Evolutionary conservation across 495 filamentous ascomycete genomes (phyloP), one percentile per base, ranked within the genome.

Genomic region (Neohortaea acidophila): DNA sequence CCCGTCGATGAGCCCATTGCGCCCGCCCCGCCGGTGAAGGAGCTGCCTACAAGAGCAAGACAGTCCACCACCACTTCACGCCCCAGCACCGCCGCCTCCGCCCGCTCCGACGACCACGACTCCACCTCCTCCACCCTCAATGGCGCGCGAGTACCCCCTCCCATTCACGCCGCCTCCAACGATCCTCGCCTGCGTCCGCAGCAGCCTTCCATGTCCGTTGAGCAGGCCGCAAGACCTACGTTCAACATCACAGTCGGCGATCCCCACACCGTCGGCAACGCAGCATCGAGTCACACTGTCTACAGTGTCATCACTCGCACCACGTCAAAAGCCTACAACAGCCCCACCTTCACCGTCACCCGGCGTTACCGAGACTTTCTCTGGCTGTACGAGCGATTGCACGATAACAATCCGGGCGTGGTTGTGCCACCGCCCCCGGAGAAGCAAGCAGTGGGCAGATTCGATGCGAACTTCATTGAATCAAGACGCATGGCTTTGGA

Each of bases 401-500:
- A 94, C 56, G 79, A 70, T 49, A 96, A 87, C 58, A 94, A 86
- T 52, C 89, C 89, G 11, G 89, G 89, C 33, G 77, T 94, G 27
- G 82, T 97, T 39, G 84, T 96, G 14, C 89, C 89, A 1, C 91
- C 89, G 26, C 89, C 89, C 3, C 89, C 89, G 3, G 89, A 97
- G 65, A 97, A 97, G 62, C 91, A 97, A 60, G 85, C 89, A 10
- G 81, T 96, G 32, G 86, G 87, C 27, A 75, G 89, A 26, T 97
- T 97, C 53, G 89, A 97, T 60, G 81, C 77, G 40, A 91, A 94
- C 55, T 97, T 97, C 51, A 85, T 97, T 39, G 89, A 97, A 57
- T 79, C 83, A 17, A 66, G 89, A 47, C 70, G 89, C 54, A 77
- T 82, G 27, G 89, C 89, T 11, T 61, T 96, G 32, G 89, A 97